Evolutionary conservation across 2,329 filamentous ascomycete genomes (phyloP), one percentile per base, ranked within the genome.

Genomic region (Alternaria tenuissima): DNA sequence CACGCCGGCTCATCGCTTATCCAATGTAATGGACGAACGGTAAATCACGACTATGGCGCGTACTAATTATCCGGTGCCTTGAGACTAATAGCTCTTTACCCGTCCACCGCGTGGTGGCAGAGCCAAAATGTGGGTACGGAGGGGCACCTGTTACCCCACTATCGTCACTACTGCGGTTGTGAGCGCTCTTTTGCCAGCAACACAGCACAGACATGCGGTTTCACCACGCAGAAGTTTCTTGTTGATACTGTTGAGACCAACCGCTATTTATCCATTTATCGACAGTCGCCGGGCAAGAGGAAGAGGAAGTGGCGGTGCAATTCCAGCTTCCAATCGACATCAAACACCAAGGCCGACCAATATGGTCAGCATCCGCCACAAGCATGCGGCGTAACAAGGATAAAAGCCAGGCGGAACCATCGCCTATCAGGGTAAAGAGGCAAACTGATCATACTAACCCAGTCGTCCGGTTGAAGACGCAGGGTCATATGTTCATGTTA

Each of bases 401-500:
- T 69, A 69, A 71, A 69, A 68, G 52, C 47, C 26, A 55, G n/a
- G 52, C 63, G 58, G 63, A 57, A 65, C 53, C 53, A 61, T 63
- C 52, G 43, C 65, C 61, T 54, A 55, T 58, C 41, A 53, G 63
- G 66, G 57, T 64, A 70, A 65, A 63, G 48, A 62, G n/a, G 38
- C 22, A 20, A 32, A 49, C 39, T 26, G 57, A 30, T 49, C 32
- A 60, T 55, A 51, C 34, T 52, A 55, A 56, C 61, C 59, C 60
- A 62, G 58, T 54, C 57, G 46, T 59, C 60, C 66, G 69, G 69
- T 62, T 65, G 69, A 71, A 69, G 64, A 65, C 57, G 65, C 62
- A 68, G 61, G 61, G 56, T 63, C 64, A 61, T 64, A 58, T 65
- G 59, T 16, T 41, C 53, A 43, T 51, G 57, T 67, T 68, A 67